Conservation (phyloP, 176 grass and related monocot genomes). For the Oryza coarctata region DNA sequence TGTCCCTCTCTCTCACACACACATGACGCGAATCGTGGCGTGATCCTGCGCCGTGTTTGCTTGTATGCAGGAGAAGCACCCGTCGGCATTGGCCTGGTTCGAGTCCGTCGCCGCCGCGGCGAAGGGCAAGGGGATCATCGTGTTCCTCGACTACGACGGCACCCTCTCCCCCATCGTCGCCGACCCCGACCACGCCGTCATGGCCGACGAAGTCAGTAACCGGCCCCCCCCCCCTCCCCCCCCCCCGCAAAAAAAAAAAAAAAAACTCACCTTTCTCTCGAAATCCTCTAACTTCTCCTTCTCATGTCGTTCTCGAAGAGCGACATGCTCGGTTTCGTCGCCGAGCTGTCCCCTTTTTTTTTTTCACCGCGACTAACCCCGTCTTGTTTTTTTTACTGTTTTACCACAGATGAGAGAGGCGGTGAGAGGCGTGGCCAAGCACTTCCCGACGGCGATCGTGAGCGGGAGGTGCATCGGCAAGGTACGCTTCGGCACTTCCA, state of each 20-base stretch:
- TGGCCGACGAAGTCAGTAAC: slow-evolving; percentile 58
- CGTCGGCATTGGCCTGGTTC: slow-evolving; percentile 68
- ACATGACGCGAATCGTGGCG: background rate
- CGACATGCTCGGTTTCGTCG: slow-evolving; percentile 19
- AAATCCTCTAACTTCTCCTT: no score
- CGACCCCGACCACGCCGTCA: slow-evolving; percentile 76
- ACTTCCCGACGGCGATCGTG: slow-evolving; percentile 91
- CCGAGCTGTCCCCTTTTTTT: background rate
- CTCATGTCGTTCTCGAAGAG: background rate
- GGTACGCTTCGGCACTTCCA: slow-evolving; percentile 51
- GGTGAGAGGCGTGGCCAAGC: slow-evolving; percentile 59
- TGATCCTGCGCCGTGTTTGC: background rate
- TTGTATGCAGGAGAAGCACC: slow-evolving; percentile 55
- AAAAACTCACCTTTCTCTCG: background rate
- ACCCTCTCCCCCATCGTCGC: slow-evolving; percentile 87
- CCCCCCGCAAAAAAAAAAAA: background rate
- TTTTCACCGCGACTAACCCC: background rate
- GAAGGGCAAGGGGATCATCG: slow-evolving; percentile 67
- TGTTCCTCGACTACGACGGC: slow-evolving; percentile 97
- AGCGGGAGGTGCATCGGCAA: slow-evolving; percentile 90
- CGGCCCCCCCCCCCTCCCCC: background rate
- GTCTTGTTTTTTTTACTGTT: background rate
- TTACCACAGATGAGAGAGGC: slow-evolving; percentile 74
- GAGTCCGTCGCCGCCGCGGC: slow-evolving; percentile 48
- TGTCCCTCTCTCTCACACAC: background rate